phyloP scores from a whole-genome alignment of 805 yeast species.

The Suhomyces canberraensis region DNA sequence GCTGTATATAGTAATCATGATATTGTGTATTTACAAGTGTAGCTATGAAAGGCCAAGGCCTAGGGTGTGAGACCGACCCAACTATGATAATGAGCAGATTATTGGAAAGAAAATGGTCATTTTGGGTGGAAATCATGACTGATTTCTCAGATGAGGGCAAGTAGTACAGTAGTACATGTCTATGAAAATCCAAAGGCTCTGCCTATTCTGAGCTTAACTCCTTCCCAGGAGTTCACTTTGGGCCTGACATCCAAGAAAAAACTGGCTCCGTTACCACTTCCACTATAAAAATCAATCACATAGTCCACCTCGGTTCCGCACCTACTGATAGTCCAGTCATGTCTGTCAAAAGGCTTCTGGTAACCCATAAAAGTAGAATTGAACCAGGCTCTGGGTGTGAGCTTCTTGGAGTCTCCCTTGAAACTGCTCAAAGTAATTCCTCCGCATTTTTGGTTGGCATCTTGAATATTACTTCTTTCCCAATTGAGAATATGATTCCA shows the following conservation, averaged over 20 bases:
- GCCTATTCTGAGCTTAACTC: slow-evolving; percentile 63
- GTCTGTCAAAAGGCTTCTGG: slow-evolving; percentile 88
- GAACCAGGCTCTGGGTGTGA: slow-evolving; percentile 82
- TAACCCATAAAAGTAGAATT: slow-evolving; percentile 65
- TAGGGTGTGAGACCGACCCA: no score
- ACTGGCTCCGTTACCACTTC: slow-evolving; percentile 39
- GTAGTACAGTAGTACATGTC: no score
- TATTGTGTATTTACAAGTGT: neutral
- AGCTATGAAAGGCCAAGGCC: no score
- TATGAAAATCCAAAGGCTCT: slow-evolving; percentile 51
- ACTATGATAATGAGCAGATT: no score
- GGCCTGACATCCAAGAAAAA: slow-evolving; percentile 91
- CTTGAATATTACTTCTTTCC: slow-evolving; percentile 64
- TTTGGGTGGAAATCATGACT: no score
- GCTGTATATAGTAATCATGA: slow-evolving; percentile 1
- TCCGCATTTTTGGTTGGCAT: slow-evolving; percentile 55
- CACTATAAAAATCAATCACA: slow-evolving; percentile 84
- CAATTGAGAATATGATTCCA: slow-evolving; percentile 82
- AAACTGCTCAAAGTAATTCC: slow-evolving; percentile 83
- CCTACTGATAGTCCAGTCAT: slow-evolving; percentile 87
- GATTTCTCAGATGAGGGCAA: no score
- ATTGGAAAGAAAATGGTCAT: no score
- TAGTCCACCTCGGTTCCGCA: slow-evolving; percentile 84
- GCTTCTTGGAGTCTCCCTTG: slow-evolving; percentile 80
- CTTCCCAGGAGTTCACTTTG: slow-evolving; percentile 78